Percentiles rank a stretch among this genome's conserved stretches.
These are phyloP conservation scores for Ceratocystis colombiana DNA, from an alignment of 2,329 filamentous ascomycete species.

Conservation along the genomic window DNA sequence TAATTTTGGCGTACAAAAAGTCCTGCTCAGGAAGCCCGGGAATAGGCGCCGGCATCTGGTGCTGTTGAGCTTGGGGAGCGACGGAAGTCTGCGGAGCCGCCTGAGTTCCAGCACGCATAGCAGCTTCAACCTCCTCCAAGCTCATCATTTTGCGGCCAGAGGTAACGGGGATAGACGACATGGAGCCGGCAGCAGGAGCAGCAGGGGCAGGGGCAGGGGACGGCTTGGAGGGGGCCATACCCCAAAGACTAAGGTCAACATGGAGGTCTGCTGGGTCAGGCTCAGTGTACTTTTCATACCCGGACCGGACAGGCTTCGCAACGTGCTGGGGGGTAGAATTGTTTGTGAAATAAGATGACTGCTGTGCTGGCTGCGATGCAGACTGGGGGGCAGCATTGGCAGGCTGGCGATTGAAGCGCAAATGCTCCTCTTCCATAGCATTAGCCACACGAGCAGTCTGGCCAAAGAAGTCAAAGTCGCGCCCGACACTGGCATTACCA, in stretches of 20 bases:
- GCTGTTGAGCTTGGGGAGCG: slow-evolving; percentile 23
- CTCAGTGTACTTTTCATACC: slow-evolving; percentile 86
- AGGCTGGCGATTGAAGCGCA: slow-evolving; percentile 68
- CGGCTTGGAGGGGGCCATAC: slow-evolving; percentile 51
- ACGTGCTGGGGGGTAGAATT: slow-evolving; percentile 28
- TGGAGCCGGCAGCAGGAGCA: slow-evolving; percentile 15
- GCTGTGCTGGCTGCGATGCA: slow-evolving; percentile 34
- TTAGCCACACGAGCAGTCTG: slow-evolving; percentile 77
- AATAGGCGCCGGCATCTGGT: slow-evolving; percentile 15
- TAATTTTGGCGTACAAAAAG: slow-evolving; percentile 24
- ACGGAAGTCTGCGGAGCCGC: slow-evolving; percentile 30
- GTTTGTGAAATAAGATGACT: slow-evolving; percentile 22
- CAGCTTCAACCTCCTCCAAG: slow-evolving; percentile 90
- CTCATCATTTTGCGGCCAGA: slow-evolving; percentile 73
- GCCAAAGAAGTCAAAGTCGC: slow-evolving; percentile 95
- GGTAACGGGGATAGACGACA: slow-evolving; percentile 27
- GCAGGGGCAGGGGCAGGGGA: slow-evolving; percentile 32
- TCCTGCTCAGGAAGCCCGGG: slow-evolving; percentile 24
- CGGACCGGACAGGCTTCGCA: slow-evolving; percentile 58
- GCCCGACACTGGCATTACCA: slow-evolving; percentile 53
- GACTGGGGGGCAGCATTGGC: slow-evolving; percentile 30
- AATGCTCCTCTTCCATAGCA: slow-evolving; percentile 83
- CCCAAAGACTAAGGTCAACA: slow-evolving; percentile 90
- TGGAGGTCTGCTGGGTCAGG: slow-evolving; percentile 79
- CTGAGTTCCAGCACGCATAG: slow-evolving; percentile 56